Base-by-base conservation (phyloP, 179 eudicot species). In the Beta macrorhiza region DNA sequence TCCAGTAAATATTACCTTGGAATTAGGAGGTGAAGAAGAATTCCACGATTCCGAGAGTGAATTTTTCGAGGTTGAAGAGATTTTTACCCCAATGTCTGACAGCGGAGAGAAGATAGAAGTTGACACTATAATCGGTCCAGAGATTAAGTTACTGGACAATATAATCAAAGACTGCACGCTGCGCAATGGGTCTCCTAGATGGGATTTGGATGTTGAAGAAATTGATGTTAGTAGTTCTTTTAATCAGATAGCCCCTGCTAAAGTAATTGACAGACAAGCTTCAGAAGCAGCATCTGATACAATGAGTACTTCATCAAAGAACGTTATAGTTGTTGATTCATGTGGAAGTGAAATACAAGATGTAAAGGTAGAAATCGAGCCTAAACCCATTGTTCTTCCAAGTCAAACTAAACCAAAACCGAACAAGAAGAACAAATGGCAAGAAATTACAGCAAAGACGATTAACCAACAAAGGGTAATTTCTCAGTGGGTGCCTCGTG, bases 11-110 rank as follows among this genome's bases (percentile, higher is more conserved):
- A 81, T 88, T 69, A 84, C 88, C 76, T 72, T 85, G 80, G 91
- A 90, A 58, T 83, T 80, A 42, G 90, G 61, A 65, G 78, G 84
- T 45, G 94, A 25, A 62, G 85, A 81, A 65, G 86, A 83, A 59
- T 62, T 42, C 19, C 84, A 81, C 78, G 89, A 87, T 64, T 87
- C 89, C 5, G 89, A 87, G 8, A 85, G 72, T 42, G 89, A 87
- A 49, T 87, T 87, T 65, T 87, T 78, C 15, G 89, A 87, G 81
- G 86, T 81, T 72, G 89, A 87, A 67, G 86, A 85, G 77, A 80
- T 87, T 55, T 73, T 82, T 16, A 81, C 61, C 7, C 80, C 87
- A 63, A 22, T 69, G 75, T 16, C 84, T n/a, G 85, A 59, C 7
- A 85, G 79, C 65, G 67, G 47, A 65, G 83, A 77, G 7, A 77